Evolutionary conservation across 768 basidiomycete genomes (phyloP), one percentile per base, ranked within the genome.

Genomic region (Boletus rufocinnamomeus): DNA sequence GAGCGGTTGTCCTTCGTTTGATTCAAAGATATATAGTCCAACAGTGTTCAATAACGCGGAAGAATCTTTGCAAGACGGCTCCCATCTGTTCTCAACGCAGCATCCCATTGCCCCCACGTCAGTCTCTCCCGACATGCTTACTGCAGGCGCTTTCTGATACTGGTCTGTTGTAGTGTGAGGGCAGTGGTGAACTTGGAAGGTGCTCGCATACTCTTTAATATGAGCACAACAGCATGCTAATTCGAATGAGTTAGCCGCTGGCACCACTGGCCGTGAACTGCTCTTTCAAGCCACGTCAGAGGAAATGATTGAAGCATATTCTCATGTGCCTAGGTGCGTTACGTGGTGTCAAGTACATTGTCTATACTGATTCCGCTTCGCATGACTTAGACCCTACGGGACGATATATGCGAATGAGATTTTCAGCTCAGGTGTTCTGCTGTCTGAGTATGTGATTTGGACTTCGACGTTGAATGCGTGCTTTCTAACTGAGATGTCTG

Each of bases 231-330:
- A 21, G 17, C 35, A 38, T 53, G 2, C 56, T 68, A 10, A 68
- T 43, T 41, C 41, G 17, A 35, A 34, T 30, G 32, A 52, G 8
- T 40, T 49, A 89, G 95, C 91, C 61, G 93, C 93, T 40, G 96
- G 95, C 0, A 87, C 87, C 2, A 86, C 84, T 7, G 95, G 96
- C 0, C 89, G 86, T 28, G 95, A 95, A 66, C 75, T 98, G 9
- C 82, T 98, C 17, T 98, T 98, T 79, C 96, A 98, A 77, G 96
- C 95, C 0, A 98, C 95, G 0, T 93, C 91, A 6, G 85, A 93
- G 66, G 84, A 97, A 72, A 97, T 98, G 95, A 91, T 97, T 6
- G 81, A 88, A 49, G 95, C 93, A 0, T 95, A 95, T 68, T 84
- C 91, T 0, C 82, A 86, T 64, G 92, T 92, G 0, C 93, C 94